phyloP scores from a whole-genome alignment of 768 basidiomycete genomes.

The Lanmaoa rubissima region DNA sequence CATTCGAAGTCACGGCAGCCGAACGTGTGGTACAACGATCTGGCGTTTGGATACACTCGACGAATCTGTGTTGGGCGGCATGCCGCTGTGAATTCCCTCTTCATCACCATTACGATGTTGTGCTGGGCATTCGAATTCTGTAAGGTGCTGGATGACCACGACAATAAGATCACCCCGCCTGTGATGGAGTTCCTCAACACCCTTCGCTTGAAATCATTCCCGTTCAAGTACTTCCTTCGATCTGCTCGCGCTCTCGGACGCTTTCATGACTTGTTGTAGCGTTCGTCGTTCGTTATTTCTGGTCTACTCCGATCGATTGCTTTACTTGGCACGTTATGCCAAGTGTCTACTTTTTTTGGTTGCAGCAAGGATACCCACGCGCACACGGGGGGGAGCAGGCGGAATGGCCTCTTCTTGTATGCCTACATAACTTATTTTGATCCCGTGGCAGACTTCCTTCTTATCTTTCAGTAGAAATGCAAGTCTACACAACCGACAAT shows the following conservation, averaged over 20 bases:
- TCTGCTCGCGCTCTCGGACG: not conserved
- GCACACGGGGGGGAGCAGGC: no score
- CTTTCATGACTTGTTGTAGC: not conserved
- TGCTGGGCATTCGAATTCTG: constrained; percentile 8
- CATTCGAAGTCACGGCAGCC: no score
- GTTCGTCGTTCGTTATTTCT: not conserved
- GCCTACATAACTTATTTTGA: no score
- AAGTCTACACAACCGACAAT: no score
- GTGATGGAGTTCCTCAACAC: constrained; percentile 6
- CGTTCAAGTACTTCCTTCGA: not conserved
- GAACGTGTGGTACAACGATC: constrained; percentile 10
- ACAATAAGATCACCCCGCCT: constrained; percentile 5
- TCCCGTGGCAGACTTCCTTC: no score
- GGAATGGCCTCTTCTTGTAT: no score
- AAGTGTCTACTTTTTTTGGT: no score
- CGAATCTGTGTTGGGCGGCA: constrained; percentile 8
- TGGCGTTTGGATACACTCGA: constrained; percentile 13
- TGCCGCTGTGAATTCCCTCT: constrained; percentile 6
- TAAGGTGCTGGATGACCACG: constrained; percentile 1
- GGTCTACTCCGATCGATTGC: no score
- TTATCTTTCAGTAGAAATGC: no score
- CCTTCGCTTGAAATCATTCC: constrained; percentile 4
- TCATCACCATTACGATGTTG: constrained; percentile 6
- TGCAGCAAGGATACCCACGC: no score
- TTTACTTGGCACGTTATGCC: not conserved